Percentiles rank a stretch among this genome's conserved stretches.
Evolutionary conservation across 352 stramenopile genomes (phyloP).

Genomic region (Globisporangium orthogonon): DNA sequence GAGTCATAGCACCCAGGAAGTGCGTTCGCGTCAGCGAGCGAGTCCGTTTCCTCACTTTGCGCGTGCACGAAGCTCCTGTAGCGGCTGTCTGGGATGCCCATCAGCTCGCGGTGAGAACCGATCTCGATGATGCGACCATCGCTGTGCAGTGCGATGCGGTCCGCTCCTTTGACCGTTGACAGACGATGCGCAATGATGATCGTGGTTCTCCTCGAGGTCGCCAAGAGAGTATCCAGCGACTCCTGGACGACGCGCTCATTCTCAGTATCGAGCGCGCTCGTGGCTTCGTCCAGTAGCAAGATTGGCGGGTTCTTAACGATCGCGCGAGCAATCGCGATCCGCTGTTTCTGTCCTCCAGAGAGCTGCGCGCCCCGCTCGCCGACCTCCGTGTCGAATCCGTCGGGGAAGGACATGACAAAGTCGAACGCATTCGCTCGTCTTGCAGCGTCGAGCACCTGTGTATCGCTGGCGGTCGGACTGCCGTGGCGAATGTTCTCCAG

Average conservation of each 20-base stretch:
- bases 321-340: constrained; percentile 12
- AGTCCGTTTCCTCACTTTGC: constrained; percentile 2
- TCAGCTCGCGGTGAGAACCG: constrained; percentile 90
- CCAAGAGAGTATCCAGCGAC: constrained; percentile 60
- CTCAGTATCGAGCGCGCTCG: constrained; percentile 45
- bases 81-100: constrained; percentile 41
- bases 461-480: constrained; percentile 38
- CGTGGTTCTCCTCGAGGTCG: constrained; percentile 4
- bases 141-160: constrained; percentile 93
- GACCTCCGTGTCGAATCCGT: constrained; percentile 87
- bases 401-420: constrained; percentile 89
- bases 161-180: constrained; percentile 91
- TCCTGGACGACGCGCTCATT: constrained; percentile 66
- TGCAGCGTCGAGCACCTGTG: constrained; percentile 36
- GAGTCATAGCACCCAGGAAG: too few species aligned
- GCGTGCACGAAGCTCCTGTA: constrained; percentile 33
- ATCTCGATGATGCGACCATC: constrained; percentile 88
- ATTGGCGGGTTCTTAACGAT: constrained; percentile 88
- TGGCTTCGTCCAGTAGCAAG: constrained; percentile 35
- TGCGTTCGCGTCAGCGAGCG: too few species aligned
- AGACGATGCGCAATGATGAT: constrained; percentile 89
- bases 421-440: constrained; percentile 81
- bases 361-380: constrained; percentile 84
- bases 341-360: constrained; percentile 23
- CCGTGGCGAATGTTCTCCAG: constrained; percentile 80